Percentiles rank a stretch among this genome's conserved stretches.
Evolutionary conservation across 2,329 filamentous ascomycete genomes (phyloP).

Genomic region (Colletotrichum eremochloae): DNA sequence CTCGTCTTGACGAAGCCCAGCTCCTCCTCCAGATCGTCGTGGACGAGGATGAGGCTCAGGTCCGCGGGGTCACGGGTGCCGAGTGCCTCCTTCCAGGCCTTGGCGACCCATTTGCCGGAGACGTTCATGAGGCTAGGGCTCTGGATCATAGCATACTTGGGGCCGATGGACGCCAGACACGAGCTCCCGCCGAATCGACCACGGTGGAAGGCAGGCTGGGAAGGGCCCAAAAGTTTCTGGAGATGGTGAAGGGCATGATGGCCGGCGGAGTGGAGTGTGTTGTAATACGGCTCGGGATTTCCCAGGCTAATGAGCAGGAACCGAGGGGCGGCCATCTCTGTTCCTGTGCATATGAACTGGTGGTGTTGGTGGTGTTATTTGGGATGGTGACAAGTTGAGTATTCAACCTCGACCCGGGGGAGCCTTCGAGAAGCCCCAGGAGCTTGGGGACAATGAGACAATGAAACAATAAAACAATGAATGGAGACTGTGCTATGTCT

Average conservation of each 20-base stretch:
- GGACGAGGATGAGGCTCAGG: slow-evolving; percentile 78
- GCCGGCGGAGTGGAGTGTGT: slow-evolving; percentile 89
- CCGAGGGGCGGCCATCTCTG: slow-evolving; percentile 53
- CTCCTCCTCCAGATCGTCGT: slow-evolving; percentile 86
- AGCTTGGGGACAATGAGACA: too few relatives aligned
- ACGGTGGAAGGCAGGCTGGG: slow-evolving; percentile 64
- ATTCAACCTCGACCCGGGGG: too few relatives aligned
- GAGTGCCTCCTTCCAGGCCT: slow-evolving; percentile 73
- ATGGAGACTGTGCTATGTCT: not conserved
- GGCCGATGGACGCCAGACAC: slow-evolving; percentile 61
- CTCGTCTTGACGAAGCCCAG: slow-evolving; percentile 77
- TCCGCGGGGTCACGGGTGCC: slow-evolving; percentile 51
- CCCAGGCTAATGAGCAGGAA: slow-evolving; percentile 90
- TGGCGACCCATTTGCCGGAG: slow-evolving; percentile 78
- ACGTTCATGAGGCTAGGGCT: slow-evolving; percentile 87
- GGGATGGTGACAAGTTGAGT: not conserved
- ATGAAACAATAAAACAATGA: not conserved
- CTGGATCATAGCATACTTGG: slow-evolving; percentile 77
- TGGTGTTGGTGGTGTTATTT: not conserved
- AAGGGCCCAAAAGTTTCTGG: slow-evolving; percentile 59
- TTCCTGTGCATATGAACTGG: not conserved
- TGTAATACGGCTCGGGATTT: slow-evolving; percentile 81
- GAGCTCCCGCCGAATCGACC: slow-evolving; percentile 63
- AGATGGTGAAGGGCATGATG: slow-evolving; percentile 80
- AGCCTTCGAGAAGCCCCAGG: too few relatives aligned